phyloP scores from a whole-genome alignment of 2,329 filamentous ascomycete species.

The Penicillium olsonii region DNA sequence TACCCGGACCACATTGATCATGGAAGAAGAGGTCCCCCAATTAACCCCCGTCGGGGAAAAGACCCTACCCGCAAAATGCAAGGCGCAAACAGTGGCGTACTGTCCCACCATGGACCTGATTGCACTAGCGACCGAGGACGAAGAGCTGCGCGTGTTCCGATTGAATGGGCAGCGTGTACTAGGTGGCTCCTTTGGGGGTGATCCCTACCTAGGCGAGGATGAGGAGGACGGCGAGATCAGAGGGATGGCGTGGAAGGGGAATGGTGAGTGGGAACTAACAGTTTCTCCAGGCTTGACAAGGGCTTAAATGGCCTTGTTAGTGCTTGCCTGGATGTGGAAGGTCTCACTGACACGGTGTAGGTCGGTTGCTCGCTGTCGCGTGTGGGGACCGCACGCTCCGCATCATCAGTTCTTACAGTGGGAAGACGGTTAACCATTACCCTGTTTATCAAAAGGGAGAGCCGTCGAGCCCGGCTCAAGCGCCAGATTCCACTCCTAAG shows the following conservation, averaged over 20 bases:
- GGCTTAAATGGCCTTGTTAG: neutral
- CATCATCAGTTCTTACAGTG: conserved; percentile 75
- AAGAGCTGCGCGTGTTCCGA: conserved; percentile 73
- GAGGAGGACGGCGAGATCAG: conserved; percentile 44
- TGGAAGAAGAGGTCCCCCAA: conserved; percentile 32
- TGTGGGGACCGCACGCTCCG: conserved; percentile 81
- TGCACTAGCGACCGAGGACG: conserved; percentile 67
- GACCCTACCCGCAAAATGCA: conserved; percentile 44
- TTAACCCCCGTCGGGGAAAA: conserved; percentile 45
- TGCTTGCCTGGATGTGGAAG: neutral
- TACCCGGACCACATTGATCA: conserved; percentile 12
- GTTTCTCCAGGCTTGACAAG: neutral
- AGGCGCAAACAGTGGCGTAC: conserved; percentile 61
- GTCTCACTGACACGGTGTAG: conserved; percentile 18
- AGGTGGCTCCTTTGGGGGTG: conserved; percentile 44
- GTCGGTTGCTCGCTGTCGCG: conserved; percentile 74
- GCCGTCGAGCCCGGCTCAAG: neutral
- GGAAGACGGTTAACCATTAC: conserved; percentile 77
- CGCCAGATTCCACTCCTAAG: conserved; percentile 15
- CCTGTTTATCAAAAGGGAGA: conserved; percentile 29
- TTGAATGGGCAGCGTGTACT: conserved; percentile 73
- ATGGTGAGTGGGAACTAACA: conserved; percentile 55
- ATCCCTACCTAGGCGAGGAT: conserved; percentile 46
- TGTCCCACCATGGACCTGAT: conserved; percentile 85
- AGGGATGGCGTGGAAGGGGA: conserved; percentile 64